These are phyloP conservation scores for Arxiozyma bovina DNA, from an alignment of 1,139 yeast species.

Conservation along the genomic window DNA sequence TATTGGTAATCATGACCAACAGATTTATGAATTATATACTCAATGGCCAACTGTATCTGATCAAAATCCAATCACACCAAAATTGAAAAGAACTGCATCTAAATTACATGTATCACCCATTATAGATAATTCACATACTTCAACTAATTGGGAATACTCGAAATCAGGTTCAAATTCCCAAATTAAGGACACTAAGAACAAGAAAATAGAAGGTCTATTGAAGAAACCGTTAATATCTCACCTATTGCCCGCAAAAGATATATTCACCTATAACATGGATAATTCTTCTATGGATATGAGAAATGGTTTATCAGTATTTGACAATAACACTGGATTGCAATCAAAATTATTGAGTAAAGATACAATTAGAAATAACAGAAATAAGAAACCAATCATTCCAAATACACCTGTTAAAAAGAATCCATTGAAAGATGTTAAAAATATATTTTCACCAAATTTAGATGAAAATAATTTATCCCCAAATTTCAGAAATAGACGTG, in stretches of 20 bases:
- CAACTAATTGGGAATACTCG: constrained; percentile 17
- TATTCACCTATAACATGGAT: neutral
- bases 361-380: constrained; percentile 12
- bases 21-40: constrained; percentile 13
- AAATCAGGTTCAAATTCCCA: neutral
- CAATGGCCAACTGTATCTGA: constrained; percentile 25
- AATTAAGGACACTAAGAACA: neutral
- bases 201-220: neutral
- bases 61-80: constrained; percentile 11
- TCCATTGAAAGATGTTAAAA: constrained; percentile 21
- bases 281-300: neutral
- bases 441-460: constrained; percentile 4
- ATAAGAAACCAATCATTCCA: constrained; percentile 23
- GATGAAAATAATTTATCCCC: neutral
- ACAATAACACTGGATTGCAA: constrained; percentile 19
- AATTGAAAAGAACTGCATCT: constrained; percentile 18
- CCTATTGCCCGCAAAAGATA: neutral
- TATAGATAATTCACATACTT: constrained; percentile 15
- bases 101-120: constrained; percentile 26
- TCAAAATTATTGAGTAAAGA: constrained; percentile 22
- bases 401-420: constrained; percentile 31
- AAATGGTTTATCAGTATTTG: constrained; percentile 4
- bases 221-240: neutral
- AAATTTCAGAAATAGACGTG: neutral
- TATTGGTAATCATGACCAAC: constrained; percentile 12